A percentile compares a stretch with the other conserved stretches of the same genome.
phyloP scores from a whole-genome alignment of 2,329 filamentous ascomycete genomes.

The Cladosporium austrohemisphaericum region DNA sequence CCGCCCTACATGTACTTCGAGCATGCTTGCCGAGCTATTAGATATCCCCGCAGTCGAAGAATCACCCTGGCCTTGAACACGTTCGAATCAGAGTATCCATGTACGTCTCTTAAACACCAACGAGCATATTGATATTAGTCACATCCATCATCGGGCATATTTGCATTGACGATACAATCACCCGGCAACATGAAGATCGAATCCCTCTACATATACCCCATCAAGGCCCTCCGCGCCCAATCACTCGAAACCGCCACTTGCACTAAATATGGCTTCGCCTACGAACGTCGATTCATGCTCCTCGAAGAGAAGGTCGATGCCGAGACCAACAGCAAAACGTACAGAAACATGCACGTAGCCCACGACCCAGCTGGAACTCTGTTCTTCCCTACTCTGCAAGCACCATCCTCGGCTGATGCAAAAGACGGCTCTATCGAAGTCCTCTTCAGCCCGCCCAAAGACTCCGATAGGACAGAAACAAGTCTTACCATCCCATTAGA shows the following conservation, averaged over 20 bases:
- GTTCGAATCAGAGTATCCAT: too few species aligned
- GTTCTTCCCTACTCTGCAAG: slow-evolving; percentile 38
- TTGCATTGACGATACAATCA: too few species aligned
- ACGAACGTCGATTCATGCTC: slow-evolving; percentile 44
- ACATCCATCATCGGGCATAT: too few species aligned
- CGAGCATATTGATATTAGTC: too few species aligned
- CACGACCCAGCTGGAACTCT: slow-evolving; percentile 39
- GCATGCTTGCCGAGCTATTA: too few species aligned
- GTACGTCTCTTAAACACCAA: too few species aligned
- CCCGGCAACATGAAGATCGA: slow-evolving; percentile 27
- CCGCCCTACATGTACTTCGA: too few species aligned
- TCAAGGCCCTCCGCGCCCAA: slow-evolving; percentile 44
- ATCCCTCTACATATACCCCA: slow-evolving; percentile 46
- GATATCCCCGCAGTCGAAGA: too few species aligned
- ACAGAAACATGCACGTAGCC: slow-evolving; percentile 43
- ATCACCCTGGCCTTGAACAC: too few species aligned
- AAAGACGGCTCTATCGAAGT: slow-evolving; percentile 35
- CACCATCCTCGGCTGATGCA: slow-evolving; percentile 28
- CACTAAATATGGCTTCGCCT: slow-evolving; percentile 44
- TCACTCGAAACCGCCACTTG: slow-evolving; percentile 37
- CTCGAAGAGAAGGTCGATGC: slow-evolving; percentile 36
- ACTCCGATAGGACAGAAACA: slow-evolving; percentile 22
- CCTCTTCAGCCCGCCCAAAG: slow-evolving; percentile 37
- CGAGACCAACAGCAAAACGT: slow-evolving; percentile 23
- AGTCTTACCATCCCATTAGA: slow-evolving; percentile 38